Conservation (phyloP, 192 early-diverging fungal species). For the Lunasporangiospora selenospora region DNA sequence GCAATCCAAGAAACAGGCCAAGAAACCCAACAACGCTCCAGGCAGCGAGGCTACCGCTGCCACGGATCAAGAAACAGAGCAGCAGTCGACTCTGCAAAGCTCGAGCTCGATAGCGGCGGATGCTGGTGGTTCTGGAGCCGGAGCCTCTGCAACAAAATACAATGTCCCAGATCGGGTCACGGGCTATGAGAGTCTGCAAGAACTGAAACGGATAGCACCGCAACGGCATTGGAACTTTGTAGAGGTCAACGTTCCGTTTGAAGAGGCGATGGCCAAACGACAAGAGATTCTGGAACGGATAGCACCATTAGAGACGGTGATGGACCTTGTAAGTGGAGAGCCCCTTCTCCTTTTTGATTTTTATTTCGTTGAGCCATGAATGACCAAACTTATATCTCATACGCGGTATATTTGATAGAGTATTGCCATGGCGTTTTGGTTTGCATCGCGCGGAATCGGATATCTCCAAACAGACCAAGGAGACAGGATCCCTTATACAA, state of each 20-base stretch:
- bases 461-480: conserved; percentile 22
- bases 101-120: too few relatives aligned
- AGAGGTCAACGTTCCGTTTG: conserved; percentile 85
- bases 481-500: conserved; percentile 56
- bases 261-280: conserved; percentile 61
- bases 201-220: conserved; percentile 65
- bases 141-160: conserved; percentile 16
- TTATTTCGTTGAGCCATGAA: not conserved
- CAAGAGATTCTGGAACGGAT: conserved; percentile 75
- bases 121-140: too few relatives aligned
- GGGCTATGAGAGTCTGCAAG: conserved; percentile 53
- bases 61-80: not conserved
- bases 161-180: conserved; percentile 43
- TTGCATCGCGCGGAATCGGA: conserved; percentile 86
- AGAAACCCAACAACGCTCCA: too few relatives aligned
- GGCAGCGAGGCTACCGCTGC: too few relatives aligned
- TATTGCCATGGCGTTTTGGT: conserved; percentile 97
- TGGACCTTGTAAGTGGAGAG: conserved; percentile 77
- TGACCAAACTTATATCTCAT: not conserved
- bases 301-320: conserved; percentile 85
- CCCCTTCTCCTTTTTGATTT: not conserved
- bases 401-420: conserved; percentile 60
- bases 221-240: conserved; percentile 89
- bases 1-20: conserved; percentile 26
- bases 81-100: not conserved